phyloP scores from a whole-genome alignment of 2,329 filamentous ascomycete species.

The Diplodia scrobiculata region DNA sequence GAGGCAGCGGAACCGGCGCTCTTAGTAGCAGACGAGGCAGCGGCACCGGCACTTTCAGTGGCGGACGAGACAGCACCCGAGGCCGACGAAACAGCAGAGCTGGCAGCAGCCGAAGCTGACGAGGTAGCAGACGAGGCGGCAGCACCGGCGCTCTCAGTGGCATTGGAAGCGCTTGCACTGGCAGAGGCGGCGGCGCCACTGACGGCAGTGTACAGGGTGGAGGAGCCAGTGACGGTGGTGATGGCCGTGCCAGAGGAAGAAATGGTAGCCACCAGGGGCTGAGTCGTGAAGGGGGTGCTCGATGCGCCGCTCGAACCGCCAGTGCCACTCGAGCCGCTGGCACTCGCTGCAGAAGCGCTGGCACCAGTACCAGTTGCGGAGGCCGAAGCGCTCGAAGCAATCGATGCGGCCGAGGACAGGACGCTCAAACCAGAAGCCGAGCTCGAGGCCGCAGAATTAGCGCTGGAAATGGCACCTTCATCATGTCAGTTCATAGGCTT shows the following conservation, averaged over 20 bases:
- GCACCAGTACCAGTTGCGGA: not conserved
- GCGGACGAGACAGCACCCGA: slow-evolving; percentile 8
- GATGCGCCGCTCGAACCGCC: slow-evolving; percentile 29
- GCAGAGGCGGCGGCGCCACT: slow-evolving; percentile 31
- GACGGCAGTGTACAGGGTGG: slow-evolving; percentile 21
- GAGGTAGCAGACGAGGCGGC: slow-evolving; percentile 24
- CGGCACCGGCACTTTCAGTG: not conserved
- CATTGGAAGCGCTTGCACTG: slow-evolving; percentile 30
- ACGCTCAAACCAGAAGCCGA: not conserved
- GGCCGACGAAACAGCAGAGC: slow-evolving; percentile 2
- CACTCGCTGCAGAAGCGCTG: slow-evolving; percentile 24
- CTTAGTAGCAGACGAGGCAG: slow-evolving; percentile 25
- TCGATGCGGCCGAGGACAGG: slow-evolving; percentile 1
- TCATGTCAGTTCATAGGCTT: slow-evolving; percentile 17
- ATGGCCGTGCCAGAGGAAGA: slow-evolving; percentile 32
- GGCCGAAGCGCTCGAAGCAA: slow-evolving; percentile 3
- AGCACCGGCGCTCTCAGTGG: slow-evolving; percentile 18
- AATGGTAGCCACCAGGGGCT: slow-evolving; percentile 19
- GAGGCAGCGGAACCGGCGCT: slow-evolving; percentile 29
- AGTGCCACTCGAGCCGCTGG: slow-evolving; percentile 21
- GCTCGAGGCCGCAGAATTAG: slow-evolving; percentile 30
- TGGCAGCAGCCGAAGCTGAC: slow-evolving; percentile 24
- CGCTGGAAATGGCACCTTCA: slow-evolving; percentile 28
- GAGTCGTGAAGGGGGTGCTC: slow-evolving; percentile 28
- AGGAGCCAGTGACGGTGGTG: slow-evolving; percentile 35